A percentile compares a stretch with the other conserved stretches of the same genome.
These are phyloP conservation scores for Smittium culicis DNA, from an alignment of 371 early-diverging fungal genomes.

Conservation along the genomic window DNA sequence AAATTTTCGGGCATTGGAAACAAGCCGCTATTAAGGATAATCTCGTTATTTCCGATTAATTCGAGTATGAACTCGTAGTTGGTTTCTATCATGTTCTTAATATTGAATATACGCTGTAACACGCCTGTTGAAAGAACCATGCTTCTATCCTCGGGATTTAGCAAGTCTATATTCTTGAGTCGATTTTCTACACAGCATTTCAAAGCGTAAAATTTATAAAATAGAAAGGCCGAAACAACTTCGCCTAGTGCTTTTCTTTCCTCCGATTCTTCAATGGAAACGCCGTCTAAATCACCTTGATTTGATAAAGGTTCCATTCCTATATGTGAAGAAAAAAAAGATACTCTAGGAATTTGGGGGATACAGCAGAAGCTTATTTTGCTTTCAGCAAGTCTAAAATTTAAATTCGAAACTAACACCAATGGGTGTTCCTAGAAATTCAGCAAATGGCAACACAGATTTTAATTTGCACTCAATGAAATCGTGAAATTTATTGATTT, in stretches of 20 bases:
- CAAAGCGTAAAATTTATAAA: slow-evolving; percentile 51
- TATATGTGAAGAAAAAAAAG: too few relatives aligned
- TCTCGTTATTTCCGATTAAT: slow-evolving; percentile 33
- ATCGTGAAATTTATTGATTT: too few relatives aligned
- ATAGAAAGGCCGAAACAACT: slow-evolving; percentile 52
- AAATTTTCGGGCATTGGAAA: neutral
- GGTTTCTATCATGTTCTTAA: slow-evolving; percentile 36
- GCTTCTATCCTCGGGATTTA: slow-evolving; percentile 49
- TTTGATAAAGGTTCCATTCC: too few relatives aligned
- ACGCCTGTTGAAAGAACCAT: slow-evolving; percentile 35
- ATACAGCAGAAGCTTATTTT: too few relatives aligned
- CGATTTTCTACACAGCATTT: slow-evolving; percentile 49
- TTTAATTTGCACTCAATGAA: too few relatives aligned
- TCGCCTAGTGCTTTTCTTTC: slow-evolving; percentile 24
- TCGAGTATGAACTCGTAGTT: slow-evolving; percentile 35
- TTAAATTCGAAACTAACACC: too few relatives aligned
- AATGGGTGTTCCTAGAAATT: too few relatives aligned
- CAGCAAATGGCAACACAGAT: too few relatives aligned
- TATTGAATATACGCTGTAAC: slow-evolving; percentile 36
- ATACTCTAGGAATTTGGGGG: too few relatives aligned
- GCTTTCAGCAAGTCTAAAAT: too few relatives aligned
- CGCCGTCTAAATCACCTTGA: too few relatives aligned
- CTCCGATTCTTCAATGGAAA: too few relatives aligned
- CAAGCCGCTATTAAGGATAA: slow-evolving; percentile 1
- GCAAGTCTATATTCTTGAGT: slow-evolving; percentile 44